Evolutionary conservation across 2,329 filamentous ascomycete genomes (phyloP).

Genomic region (Ophiocordyceps camponoti-floridani): DNA sequence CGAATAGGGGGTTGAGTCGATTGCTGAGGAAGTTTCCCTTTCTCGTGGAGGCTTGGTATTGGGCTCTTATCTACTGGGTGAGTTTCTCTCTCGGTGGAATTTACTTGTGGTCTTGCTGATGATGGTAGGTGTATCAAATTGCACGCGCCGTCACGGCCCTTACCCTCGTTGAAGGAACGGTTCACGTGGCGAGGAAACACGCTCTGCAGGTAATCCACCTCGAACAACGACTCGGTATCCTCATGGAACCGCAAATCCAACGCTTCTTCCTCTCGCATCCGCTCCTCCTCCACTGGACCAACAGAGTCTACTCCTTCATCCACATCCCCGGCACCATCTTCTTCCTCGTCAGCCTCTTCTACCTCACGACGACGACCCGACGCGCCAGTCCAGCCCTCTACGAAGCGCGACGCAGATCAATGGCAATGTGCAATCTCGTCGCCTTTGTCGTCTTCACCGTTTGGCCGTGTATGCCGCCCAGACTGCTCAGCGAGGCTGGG

Average conservation of each 20-base stretch:
- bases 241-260: conserved; percentile 47
- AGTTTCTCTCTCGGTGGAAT: background rate
- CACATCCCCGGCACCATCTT: conserved; percentile 62
- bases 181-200: conserved; percentile 49
- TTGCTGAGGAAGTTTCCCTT: conserved; percentile 52
- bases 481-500: conserved; percentile 35
- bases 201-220: conserved; percentile 48
- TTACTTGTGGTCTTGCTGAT: background rate
- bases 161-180: conserved; percentile 48
- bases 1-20: conserved; percentile 41
- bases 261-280: conserved; percentile 33
- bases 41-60: conserved; percentile 58
- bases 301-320: conserved; percentile 59
- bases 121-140: conserved; percentile 48
- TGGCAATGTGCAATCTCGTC: conserved; percentile 42
- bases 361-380: conserved; percentile 43
- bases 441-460: conserved; percentile 44
- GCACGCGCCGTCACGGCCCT: conserved; percentile 55
- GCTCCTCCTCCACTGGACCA: conserved; percentile 46
- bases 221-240: conserved; percentile 47
- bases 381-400: conserved; percentile 26
- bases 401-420: conserved; percentile 36
- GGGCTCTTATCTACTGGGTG: conserved; percentile 23
- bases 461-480: conserved; percentile 46
- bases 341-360: conserved; percentile 53